phyloP scores from a whole-genome alignment of 768 basidiomycete genomes.

The Tephrocybe sp. region DNA sequence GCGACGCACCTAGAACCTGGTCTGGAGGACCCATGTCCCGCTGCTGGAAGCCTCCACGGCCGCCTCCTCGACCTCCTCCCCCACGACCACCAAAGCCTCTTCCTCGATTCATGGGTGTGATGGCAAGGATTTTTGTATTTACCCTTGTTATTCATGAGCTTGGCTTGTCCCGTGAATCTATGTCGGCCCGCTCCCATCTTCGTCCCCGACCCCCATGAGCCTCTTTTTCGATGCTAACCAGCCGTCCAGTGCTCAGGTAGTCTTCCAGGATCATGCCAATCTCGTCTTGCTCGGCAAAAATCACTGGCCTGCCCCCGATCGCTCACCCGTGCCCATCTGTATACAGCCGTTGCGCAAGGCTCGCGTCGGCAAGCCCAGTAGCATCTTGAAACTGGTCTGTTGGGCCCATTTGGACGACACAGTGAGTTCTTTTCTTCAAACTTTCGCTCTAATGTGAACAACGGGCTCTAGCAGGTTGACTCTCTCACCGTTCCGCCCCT shows the following conservation, averaged over 20 bases:
- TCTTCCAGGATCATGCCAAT: conserved; percentile 20
- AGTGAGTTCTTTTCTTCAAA: conserved; percentile 25
- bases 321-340: conserved; percentile 14
- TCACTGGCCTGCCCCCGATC: conserved; percentile 27
- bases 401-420: conserved; percentile 34
- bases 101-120: conserved; percentile 15
- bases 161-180: conserved; percentile 6
- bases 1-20: conserved; percentile 65
- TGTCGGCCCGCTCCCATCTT: conserved; percentile 7
- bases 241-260: conserved; percentile 25
- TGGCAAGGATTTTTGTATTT: conserved; percentile 14
- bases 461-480: conserved; percentile 22
- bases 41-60: conserved; percentile 70
- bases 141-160: conserved; percentile 11
- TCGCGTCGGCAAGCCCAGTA: not conserved
- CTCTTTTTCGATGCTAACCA: conserved; percentile 26
- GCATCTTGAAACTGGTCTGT: conserved; percentile 21
- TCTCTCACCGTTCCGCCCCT: conserved; percentile 38
- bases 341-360: conserved; percentile 12
- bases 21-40: conserved; percentile 80
- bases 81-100: conserved; percentile 47
- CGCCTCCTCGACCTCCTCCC: conserved; percentile 61
- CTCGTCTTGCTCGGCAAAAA: conserved; percentile 26
- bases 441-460: not conserved
- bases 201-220: conserved; percentile 20